phyloP scores from a whole-genome alignment of 345 rosid genomes.

The Eucalyptus fibrosa region DNA sequence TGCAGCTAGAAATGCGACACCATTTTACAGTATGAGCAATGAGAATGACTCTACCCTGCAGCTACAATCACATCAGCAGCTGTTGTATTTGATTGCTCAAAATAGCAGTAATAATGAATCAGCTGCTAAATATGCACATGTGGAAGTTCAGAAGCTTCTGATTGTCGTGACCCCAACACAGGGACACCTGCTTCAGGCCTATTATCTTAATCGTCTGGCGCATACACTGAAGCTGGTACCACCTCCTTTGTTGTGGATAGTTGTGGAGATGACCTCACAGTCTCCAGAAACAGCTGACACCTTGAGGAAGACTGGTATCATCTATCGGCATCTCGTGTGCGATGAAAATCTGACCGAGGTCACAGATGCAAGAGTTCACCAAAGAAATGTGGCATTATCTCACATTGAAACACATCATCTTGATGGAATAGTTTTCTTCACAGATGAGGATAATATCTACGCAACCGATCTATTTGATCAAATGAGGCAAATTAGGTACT shows the following conservation, averaged over 20 bases:
- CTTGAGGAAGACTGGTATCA: conserved; percentile 36
- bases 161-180: conserved; percentile 45
- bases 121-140: neutral
- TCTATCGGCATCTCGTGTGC: conserved; percentile 56
- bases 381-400: conserved; percentile 45
- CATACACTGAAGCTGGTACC: conserved; percentile 28
- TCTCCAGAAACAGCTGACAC: conserved; percentile 41
- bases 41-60: neutral
- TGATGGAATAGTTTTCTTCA: conserved; percentile 49
- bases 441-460: conserved; percentile 34
- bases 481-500: conserved; percentile 48
- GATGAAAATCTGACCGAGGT: conserved; percentile 31
- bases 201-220: conserved; percentile 37
- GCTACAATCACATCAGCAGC: neutral
- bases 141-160: conserved; percentile 21
- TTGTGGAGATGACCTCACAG: conserved; percentile 47
- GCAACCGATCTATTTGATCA: conserved; percentile 34
- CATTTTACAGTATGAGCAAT: neutral
- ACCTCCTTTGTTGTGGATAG: conserved; percentile 60
- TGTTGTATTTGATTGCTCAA: neutral
- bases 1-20: neutral
- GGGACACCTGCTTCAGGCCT: conserved; percentile 26
- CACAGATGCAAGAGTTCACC: conserved; percentile 30
- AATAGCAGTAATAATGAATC: neutral
- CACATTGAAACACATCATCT: conserved; percentile 55